These are phyloP conservation scores for Yarrowia alimentaria DNA, from an alignment of 805 yeast genomes.

Conservation along the genomic window DNA sequence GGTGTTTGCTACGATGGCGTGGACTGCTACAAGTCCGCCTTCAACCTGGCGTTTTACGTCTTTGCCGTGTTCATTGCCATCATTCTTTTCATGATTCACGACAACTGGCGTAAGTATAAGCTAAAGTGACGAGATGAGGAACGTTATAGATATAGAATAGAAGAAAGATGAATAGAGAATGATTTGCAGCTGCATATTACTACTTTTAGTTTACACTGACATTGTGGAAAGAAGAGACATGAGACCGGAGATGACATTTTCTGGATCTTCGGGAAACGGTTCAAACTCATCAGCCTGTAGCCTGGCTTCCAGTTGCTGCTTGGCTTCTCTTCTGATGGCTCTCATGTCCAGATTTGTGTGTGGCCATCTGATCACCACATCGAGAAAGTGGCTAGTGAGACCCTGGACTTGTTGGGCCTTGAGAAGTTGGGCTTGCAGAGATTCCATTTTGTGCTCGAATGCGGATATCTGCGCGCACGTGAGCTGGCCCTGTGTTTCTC, in stretches of 20 bases:
- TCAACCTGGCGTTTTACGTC: constrained; percentile 2
- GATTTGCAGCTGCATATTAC: no score
- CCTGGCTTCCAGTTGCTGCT: neutral
- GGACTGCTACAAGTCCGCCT: constrained; percentile 12
- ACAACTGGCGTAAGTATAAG: constrained; percentile 6
- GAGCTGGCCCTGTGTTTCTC: constrained; percentile 15
- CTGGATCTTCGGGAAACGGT: constrained; percentile 3
- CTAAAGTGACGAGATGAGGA: neutral
- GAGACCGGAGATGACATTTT: constrained; percentile 2
- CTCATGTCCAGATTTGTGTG: constrained; percentile 10
- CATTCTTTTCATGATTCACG: constrained; percentile 13
- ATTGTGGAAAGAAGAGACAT: neutral
- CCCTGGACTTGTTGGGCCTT: constrained; percentile 21
- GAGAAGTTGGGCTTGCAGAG: constrained; percentile 1
- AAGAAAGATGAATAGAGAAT: neutral
- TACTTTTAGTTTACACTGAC: neutral
- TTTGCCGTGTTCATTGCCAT: constrained; percentile 5
- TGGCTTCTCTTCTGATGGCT: neutral
- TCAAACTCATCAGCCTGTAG: neutral
- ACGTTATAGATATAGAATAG: constrained; percentile 7
- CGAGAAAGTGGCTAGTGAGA: constrained; percentile 10
- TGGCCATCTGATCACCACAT: constrained; percentile 20
- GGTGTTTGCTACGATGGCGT: constrained; percentile 13
- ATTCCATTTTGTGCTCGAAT: constrained; percentile 12
- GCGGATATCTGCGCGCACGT: constrained; percentile 25